Evolutionary conservation across 2,329 filamentous ascomycete species (phyloP).

Genomic region (Fusarium nygamai): DNA sequence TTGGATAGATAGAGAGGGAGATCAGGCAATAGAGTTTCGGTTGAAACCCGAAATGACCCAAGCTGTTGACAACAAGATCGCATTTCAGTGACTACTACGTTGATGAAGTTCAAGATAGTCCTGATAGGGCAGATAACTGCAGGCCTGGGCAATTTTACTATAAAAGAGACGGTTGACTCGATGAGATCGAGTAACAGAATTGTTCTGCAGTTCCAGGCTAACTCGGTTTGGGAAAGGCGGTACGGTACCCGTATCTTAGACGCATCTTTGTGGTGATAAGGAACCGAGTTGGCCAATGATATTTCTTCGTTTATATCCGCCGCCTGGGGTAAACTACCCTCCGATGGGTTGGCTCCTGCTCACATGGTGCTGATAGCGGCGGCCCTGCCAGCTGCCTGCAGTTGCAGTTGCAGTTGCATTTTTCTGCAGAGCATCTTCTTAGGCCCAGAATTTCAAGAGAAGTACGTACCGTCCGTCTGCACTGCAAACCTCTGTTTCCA

Average conservation of each 20-base stretch:
- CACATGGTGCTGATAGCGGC: slow-evolving; percentile 26
- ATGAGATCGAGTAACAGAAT: slow-evolving; percentile 56
- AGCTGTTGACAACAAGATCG: slow-evolving; percentile 8
- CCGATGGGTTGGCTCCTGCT: slow-evolving; percentile 23
- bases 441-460: slow-evolving; percentile 7
- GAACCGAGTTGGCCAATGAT: slow-evolving; percentile 23
- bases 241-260: slow-evolving; percentile 34
- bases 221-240: slow-evolving; percentile 5
- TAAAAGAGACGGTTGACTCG: slow-evolving; percentile 51
- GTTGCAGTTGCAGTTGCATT: background rate
- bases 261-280: slow-evolving; percentile 34
- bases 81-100: slow-evolving; percentile 19
- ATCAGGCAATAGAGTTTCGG: slow-evolving; percentile 14
- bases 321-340: slow-evolving; percentile 38
- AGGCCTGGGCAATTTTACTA: slow-evolving; percentile 8
- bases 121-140: slow-evolving; percentile 29
- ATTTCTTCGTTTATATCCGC: slow-evolving; percentile 14
- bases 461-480: background rate
- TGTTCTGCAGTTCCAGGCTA: slow-evolving; percentile 25
- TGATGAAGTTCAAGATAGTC: slow-evolving; percentile 10
- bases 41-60: slow-evolving; percentile 10
- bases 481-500: background rate
- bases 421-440: slow-evolving; percentile 19
- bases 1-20: background rate
- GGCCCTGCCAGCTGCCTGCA: background rate